Conservation (phyloP, 106 monocot genomes). For the Acorus gramineus region DNA sequence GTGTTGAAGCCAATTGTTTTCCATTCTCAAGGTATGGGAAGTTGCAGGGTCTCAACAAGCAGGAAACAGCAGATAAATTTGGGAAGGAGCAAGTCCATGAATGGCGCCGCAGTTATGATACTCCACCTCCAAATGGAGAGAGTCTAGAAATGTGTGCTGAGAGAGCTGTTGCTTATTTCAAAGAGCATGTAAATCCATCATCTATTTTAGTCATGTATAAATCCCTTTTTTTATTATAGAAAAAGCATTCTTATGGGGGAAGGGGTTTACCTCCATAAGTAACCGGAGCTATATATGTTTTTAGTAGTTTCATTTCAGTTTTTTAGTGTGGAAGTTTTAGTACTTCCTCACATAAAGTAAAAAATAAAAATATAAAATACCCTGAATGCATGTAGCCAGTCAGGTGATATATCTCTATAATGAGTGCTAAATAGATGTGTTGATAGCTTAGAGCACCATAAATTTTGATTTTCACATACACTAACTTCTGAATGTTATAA, state of each 20-base stretch:
- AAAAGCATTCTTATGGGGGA: too few species aligned
- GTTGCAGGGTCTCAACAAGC: conserved; percentile 94
- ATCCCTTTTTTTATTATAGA: too few species aligned
- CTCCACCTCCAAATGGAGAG: conserved; percentile 96
- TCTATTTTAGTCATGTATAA: neutral
- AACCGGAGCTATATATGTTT: too few species aligned
- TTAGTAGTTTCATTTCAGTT: too few species aligned
- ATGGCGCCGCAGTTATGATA: conserved; percentile 97
- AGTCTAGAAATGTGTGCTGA: conserved; percentile 93
- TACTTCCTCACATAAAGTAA: too few species aligned
- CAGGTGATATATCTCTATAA: too few species aligned
- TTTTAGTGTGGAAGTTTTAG: too few species aligned
- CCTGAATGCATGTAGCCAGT: too few species aligned
- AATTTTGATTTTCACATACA: neutral
- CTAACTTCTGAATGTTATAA: conserved; percentile 7
- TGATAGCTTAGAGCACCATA: neutral
- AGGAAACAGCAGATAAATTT: conserved; percentile 88
- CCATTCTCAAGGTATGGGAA: conserved; percentile 73
- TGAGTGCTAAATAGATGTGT: too few species aligned
- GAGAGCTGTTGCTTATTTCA: conserved; percentile 96
- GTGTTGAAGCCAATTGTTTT: neutral
- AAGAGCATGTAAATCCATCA: conserved; percentile 46
- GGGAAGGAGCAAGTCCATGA: conserved; percentile 86
- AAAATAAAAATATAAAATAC: too few species aligned
- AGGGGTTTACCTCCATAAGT: too few species aligned